Base-by-base conservation (phyloP, 1,284 basidiomycete genomes). In the Inonotus hispidus region DNA sequence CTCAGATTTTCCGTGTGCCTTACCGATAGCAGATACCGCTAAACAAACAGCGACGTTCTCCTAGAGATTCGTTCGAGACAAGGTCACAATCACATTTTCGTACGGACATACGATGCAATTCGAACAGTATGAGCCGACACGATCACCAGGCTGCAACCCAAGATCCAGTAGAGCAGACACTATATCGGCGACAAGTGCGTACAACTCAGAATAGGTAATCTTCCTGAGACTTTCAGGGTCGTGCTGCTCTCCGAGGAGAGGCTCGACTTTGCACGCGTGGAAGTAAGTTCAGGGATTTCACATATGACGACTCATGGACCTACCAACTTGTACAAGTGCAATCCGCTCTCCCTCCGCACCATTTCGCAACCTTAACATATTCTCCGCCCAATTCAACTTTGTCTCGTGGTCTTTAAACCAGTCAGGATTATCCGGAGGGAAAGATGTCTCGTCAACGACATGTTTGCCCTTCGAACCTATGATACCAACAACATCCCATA, bases 371-470 rank as follows among this genome's bases (percentile, higher is more conserved):
- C 53, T 54, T 29, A 95, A 77, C 79, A 92, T 85, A 71, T 95
- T 95, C 76, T 95, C 91, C 43, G 92, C 90, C 85, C 90, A 93
- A 71, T 94, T 94, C 58, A 94, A 72, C 43, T 73, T 75, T 27
- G 50, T 52, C 50, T 52, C 27, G 0, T 90, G 84, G 49, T 84
- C 81, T 25, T 73, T 67, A 73, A 93, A 93, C 92, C 92, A 94
- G 5, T 77, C 64, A 21, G 90, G 90, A 70, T 92, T 92, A n/a
- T 79, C 78, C n/a, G 82, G 77, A 27, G 90, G 88, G 50, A 75
- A 72, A 2, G 83, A 81, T 52, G 70, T 54, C 50, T 74, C 74
- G 71, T 91, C 83, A 43, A 92, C 84, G 58, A 86, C 79, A 75
- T 84, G 79, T 56, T 59, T 61, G 52, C 55, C 57, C 52, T 35